phyloP scores from a whole-genome alignment of 1,284 basidiomycete genomes.

The Blastosporella zonata region DNA sequence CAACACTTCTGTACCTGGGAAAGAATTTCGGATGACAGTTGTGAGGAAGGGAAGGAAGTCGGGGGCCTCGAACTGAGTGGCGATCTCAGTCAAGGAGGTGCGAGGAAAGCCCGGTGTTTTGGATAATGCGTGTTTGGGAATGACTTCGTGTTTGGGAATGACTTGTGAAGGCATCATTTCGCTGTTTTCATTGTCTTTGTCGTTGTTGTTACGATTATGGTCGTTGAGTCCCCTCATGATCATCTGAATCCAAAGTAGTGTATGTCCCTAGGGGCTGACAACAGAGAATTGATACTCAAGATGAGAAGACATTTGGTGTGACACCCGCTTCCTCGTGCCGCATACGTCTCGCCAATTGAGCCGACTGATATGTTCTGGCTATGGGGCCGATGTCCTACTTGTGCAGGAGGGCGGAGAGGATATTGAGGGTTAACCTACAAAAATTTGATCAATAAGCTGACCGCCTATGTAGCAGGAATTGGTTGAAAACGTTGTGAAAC shows the following conservation, averaged over 20 bases:
- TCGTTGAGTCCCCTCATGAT: too few species aligned
- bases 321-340: not conserved
- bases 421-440: slow-evolving; percentile 1
- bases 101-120: slow-evolving; percentile 5
- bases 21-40: not conserved
- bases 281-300: too few species aligned
- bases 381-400: not conserved
- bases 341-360: not conserved
- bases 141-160: too few species aligned
- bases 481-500: not conserved
- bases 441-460: not conserved
- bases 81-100: not conserved
- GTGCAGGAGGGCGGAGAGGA: not conserved
- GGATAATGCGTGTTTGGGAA: not conserved
- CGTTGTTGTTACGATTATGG: not conserved
- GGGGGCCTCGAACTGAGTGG: not conserved
- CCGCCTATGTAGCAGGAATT: not conserved
- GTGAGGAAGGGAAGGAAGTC: slow-evolving; percentile 4
- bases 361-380: not conserved
- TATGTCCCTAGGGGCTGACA: too few species aligned
- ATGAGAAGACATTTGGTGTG: not conserved
- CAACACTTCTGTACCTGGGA: not conserved
- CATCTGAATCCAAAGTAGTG: too few species aligned
- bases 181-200: too few species aligned
- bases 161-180: too few species aligned